Percentiles rank a stretch among this genome's conserved stretches.
phyloP scores from a whole-genome alignment of 495 filamentous ascomycete genomes.

The Aspergillus avenaceus region DNA sequence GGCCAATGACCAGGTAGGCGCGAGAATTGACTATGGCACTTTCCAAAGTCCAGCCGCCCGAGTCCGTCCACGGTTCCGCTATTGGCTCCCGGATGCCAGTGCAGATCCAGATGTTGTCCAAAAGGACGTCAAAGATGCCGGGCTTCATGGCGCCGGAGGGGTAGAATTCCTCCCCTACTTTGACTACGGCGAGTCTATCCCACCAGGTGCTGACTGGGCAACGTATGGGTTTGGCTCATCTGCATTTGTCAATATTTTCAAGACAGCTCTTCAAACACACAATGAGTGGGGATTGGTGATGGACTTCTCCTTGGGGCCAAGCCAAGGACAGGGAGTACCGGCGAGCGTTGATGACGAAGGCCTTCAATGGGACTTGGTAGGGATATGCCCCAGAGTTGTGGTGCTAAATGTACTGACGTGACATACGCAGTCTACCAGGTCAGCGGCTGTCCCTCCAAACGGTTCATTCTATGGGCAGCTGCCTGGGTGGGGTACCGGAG shows the following conservation, averaged over 20 bases:
- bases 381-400: constrained; percentile 5
- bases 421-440: constrained; percentile 12
- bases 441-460: constrained; percentile 17
- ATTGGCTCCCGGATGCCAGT: constrained; percentile 42
- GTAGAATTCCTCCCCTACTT: constrained; percentile 41
- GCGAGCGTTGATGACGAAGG: constrained; percentile 23
- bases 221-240: constrained; percentile 45
- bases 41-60: constrained; percentile 20
- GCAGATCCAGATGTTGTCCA: constrained; percentile 25
- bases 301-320: constrained; percentile 47
- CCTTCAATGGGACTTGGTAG: constrained; percentile 35
- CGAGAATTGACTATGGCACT: constrained; percentile 16
- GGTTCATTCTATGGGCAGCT: constrained; percentile 27
- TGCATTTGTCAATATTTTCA: constrained; percentile 34
- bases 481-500: constrained; percentile 36
- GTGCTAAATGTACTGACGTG: background rate
- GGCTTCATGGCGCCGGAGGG: constrained; percentile 34
- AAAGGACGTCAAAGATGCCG: constrained; percentile 30
- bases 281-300: constrained; percentile 37
- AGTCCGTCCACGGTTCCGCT: constrained; percentile 26
- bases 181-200: constrained; percentile 26
- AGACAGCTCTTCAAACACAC: constrained; percentile 30
- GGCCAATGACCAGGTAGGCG: constrained; percentile 13
- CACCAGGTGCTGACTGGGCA: constrained; percentile 36
- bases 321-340: constrained; percentile 48